These are phyloP conservation scores for Colletotrichum nymphaeae DNA, from an alignment of 2,329 filamentous ascomycete species.

Conservation along the genomic window DNA sequence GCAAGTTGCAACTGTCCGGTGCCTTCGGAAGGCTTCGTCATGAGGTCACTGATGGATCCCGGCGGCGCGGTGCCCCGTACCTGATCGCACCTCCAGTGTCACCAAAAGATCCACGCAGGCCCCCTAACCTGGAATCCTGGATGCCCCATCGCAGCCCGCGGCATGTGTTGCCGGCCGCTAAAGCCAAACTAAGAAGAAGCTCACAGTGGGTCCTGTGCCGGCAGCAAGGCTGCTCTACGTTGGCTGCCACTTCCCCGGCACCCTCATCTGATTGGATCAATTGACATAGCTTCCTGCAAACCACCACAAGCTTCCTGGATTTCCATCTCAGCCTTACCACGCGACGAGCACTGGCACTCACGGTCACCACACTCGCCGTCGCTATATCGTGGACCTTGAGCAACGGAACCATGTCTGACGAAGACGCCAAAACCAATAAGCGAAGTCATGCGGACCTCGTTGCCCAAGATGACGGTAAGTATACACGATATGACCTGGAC, in stretches of 20 bases:
- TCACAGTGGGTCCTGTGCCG: constrained; percentile 7
- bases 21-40: constrained; percentile 22
- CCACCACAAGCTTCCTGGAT: background rate
- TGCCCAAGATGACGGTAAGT: constrained; percentile 56
- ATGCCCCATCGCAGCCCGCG: constrained; percentile 4
- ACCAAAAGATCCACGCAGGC: constrained; percentile 15
- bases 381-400: no score
- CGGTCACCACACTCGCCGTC: background rate
- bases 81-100: constrained; percentile 12
- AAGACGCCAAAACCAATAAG: constrained; percentile 57
- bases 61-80: background rate
- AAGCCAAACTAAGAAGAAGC: background rate
- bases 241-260: background rate
- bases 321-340: constrained; percentile 25
- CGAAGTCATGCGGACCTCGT: constrained; percentile 68
- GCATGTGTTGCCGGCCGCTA: constrained; percentile 19
- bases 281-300: constrained; percentile 15
- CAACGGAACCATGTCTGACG: constrained; percentile 44
- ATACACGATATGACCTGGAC: background rate
- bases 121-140: constrained; percentile 2
- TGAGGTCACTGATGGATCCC: constrained; percentile 35
- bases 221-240: constrained; percentile 24
- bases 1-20: constrained; percentile 23
- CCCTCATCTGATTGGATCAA: constrained; percentile 19
- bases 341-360: background rate